Base-by-base conservation (phyloP, 768 basidiomycete genomes). In the Zangia roseola region DNA sequence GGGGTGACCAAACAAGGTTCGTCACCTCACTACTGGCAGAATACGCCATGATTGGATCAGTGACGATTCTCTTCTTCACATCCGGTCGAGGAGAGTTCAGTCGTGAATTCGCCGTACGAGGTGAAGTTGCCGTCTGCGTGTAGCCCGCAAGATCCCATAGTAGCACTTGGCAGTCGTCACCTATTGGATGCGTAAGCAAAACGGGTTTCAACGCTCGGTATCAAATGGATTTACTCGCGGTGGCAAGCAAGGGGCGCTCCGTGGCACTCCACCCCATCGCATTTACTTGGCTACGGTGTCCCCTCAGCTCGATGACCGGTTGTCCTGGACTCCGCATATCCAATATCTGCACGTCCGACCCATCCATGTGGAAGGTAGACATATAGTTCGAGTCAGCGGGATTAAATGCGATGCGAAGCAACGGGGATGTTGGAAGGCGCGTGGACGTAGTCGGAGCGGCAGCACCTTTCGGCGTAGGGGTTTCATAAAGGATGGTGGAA, bases 321-420 rank as follows among this genome's bases (percentile, higher is more conserved):
- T 90, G 85, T 2, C 97, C 97, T 2, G 97, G 97, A 69, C 86
- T 90, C 44, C 97, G 83, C 91, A 97, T 97, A 61, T 99, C 97
- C 53, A 99, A 74, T 23, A 99, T 91, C 65, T 97, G 90, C 4
- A 97, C 79, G 60, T 94, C 89, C 17, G 77, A 69, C 41, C 91
- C 90, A 62, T 97, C 94, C 79, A 92, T 87, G 61, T 97, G 95
- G 69, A 97, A 97, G 2, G 94, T 95, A 12, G 93, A 91, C 82
- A 99, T 90, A 67, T 95, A 97, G 58, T 97, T 94, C 14, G 93
- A 88, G 68, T 90, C 87, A 7, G 83, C 79, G 0, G 94, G 94
- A 60, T 92, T 93, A 74, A 95, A 95, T 21, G 88, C 88, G 49
- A 95, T 89, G 37, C 93, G 78, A 10, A 95, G 76, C 17, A 97